Evolutionary conservation across 805 yeast genomes (phyloP).

Genomic region (Candida awuae): DNA sequence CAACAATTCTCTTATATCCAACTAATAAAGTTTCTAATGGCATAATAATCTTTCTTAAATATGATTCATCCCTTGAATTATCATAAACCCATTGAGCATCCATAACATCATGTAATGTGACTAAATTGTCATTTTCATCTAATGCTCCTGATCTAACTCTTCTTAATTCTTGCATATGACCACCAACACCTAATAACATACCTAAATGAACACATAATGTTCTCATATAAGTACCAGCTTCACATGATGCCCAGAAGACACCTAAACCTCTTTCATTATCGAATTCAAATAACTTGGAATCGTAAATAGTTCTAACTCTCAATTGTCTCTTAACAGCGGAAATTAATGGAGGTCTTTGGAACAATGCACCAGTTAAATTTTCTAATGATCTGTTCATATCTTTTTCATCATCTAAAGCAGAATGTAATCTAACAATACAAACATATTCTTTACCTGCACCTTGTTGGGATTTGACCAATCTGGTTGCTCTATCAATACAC

Average conservation of each 20-base stretch:
- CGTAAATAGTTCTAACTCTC: slow-evolving; percentile 96
- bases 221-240: slow-evolving; percentile 99
- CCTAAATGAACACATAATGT: slow-evolving; percentile 98
- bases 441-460: slow-evolving; percentile 99
- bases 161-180: slow-evolving; percentile 99
- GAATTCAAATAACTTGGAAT: slow-evolving; percentile 89
- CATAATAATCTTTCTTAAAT: slow-evolving; percentile 85
- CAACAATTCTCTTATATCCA: slow-evolving; percentile 96
- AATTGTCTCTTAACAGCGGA: slow-evolving; percentile 98
- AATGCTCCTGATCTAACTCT: slow-evolving; percentile 98
- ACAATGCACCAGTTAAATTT: slow-evolving; percentile 94
- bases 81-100: slow-evolving; percentile 98
- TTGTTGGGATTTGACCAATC: slow-evolving; percentile 96
- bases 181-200: slow-evolving; percentile 97
- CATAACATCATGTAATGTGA: slow-evolving; percentile 92
- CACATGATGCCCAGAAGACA: slow-evolving; percentile 99
- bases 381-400: slow-evolving; percentile 80
- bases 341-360: slow-evolving; percentile 98
- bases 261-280: slow-evolving; percentile 95
- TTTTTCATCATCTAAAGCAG: slow-evolving; percentile 82
- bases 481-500: slow-evolving; percentile 95
- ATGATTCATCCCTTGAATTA: slow-evolving; percentile 93
- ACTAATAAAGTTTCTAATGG: slow-evolving; percentile 90
- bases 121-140: slow-evolving; percentile 82
- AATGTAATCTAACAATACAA: slow-evolving; percentile 93